Percentiles rank a stretch among this genome's conserved stretches.
phyloP scores from a whole-genome alignment of 106 monocot genomes.

The Hemerocallis citrina region DNA sequence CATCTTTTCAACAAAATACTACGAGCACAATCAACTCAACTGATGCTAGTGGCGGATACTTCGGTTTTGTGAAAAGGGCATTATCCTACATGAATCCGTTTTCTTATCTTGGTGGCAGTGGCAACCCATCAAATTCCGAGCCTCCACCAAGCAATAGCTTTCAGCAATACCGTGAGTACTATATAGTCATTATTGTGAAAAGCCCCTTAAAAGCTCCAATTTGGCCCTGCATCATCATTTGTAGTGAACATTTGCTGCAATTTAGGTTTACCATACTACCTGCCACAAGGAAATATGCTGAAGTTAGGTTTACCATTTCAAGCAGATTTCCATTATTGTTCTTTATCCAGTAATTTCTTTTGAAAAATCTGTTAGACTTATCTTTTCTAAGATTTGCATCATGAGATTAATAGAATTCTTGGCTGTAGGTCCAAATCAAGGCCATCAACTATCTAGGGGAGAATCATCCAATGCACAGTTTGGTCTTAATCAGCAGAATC shows the following conservation, averaged over 20 bases:
- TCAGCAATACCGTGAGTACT: constrained; percentile 49
- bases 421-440: constrained; percentile 25
- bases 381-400: background rate
- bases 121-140: constrained; percentile 29
- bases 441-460: constrained; percentile 1
- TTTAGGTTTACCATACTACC: too few relatives aligned
- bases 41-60: constrained; percentile 43
- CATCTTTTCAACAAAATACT: constrained; percentile 14
- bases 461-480: constrained; percentile 11
- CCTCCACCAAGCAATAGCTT: constrained; percentile 15
- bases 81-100: constrained; percentile 76
- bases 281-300: too few relatives aligned
- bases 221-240: too few relatives aligned
- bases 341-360: background rate
- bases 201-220: too few relatives aligned
- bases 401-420: constrained; percentile 2
- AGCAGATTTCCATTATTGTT: background rate
- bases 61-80: constrained; percentile 49
- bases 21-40: constrained; percentile 8
- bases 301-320: background rate
- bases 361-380: background rate
- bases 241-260: too few relatives aligned
- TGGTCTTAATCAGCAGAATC: constrained; percentile 2
- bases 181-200: background rate
- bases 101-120: constrained; percentile 50